These are phyloP conservation scores for Trichoderma afroharzianum DNA, from an alignment of 2,329 filamentous ascomycete genomes.

Conservation along the genomic window DNA sequence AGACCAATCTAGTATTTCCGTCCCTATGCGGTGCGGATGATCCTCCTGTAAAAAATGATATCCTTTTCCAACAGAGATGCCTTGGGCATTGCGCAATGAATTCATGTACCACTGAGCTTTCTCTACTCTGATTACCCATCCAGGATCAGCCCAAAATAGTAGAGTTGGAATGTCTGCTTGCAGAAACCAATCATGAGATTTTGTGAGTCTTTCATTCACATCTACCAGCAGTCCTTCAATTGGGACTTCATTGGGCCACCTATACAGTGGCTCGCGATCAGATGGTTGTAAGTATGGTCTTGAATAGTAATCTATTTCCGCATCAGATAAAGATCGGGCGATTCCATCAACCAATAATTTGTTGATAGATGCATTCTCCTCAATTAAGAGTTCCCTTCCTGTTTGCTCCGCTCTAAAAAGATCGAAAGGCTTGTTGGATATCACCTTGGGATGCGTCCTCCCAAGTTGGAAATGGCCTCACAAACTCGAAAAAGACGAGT, in stretches of 20 bases:
- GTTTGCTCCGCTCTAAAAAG: background rate
- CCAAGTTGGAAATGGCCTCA: background rate
- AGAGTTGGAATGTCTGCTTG: background rate
- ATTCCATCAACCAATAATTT: background rate
- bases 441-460: background rate
- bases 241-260: background rate
- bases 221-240: background rate
- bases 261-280: background rate
- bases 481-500: background rate
- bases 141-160: background rate
- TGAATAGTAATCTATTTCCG: background rate
- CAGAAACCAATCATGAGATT: background rate
- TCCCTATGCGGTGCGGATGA: too few species aligned
- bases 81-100: too few species aligned
- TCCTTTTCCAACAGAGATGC: too few species aligned
- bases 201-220: background rate
- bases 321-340: background rate
- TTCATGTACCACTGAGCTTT: background rate
- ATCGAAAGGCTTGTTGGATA: background rate
- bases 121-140: background rate
- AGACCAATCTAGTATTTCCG: too few species aligned
- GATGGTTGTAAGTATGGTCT: background rate
- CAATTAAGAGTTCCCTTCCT: background rate
- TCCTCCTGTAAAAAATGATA: too few species aligned
- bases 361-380: background rate